phyloP scores from a whole-genome alignment of 805 yeast genomes.

The Monosporozyma servazzii region DNA sequence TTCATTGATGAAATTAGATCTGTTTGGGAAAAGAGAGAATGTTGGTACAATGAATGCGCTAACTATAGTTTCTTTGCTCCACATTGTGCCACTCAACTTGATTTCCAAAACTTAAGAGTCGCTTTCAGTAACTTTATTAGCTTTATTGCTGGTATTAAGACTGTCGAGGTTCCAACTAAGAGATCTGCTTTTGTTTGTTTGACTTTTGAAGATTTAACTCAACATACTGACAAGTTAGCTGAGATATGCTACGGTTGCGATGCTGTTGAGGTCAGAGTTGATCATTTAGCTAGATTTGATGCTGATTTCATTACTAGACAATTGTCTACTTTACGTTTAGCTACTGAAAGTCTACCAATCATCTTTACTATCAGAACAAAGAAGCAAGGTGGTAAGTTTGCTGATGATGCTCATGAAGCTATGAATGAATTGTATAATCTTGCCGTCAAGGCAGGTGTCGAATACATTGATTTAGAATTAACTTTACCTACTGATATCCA shows the following conservation, averaged over 20 bases:
- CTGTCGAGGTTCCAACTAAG: conserved; percentile 23
- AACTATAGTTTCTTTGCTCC: conserved; percentile 70
- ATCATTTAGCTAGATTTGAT: conserved; percentile 45
- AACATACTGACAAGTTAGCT: conserved; percentile 38
- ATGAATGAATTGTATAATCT: conserved; percentile 45
- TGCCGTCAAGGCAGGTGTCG: conserved; percentile 73
- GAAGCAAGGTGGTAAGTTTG: conserved; percentile 77
- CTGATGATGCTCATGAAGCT: conserved; percentile 42
- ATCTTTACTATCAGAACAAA: conserved; percentile 71
- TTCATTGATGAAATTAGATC: conserved; percentile 67
- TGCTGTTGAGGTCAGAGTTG: conserved; percentile 81
- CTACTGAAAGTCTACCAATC: conserved; percentile 57
- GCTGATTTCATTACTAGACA: conserved; percentile 61
- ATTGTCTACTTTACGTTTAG: conserved; percentile 57
- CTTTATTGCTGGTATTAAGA: conserved; percentile 49
- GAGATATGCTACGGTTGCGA: conserved; percentile 57
- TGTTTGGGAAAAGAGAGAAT: conserved; percentile 79
- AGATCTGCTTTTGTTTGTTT: conserved; percentile 67
- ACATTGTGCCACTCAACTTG: conserved; percentile 48
- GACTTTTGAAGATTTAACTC: conserved; percentile 52
- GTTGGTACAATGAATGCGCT: conserved; percentile 72
- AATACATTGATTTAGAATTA: conserved; percentile 72
- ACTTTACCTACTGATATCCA: conserved; percentile 51
- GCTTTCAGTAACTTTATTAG: conserved; percentile 52
- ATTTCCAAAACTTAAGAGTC: conserved; percentile 47